phyloP scores from a whole-genome alignment of 768 basidiomycete species.

The Boletus vinaceobasis region DNA sequence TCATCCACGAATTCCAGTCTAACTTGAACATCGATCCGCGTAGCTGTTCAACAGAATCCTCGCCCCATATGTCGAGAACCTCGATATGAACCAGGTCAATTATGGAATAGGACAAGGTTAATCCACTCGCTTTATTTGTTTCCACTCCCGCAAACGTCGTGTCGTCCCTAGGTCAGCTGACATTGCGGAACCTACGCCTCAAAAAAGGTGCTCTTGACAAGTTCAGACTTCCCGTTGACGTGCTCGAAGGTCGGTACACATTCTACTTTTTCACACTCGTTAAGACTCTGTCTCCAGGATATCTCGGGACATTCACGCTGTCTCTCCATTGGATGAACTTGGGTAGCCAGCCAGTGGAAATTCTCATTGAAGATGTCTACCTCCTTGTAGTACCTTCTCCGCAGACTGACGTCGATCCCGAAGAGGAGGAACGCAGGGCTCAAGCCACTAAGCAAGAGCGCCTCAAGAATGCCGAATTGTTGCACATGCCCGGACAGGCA shows the following conservation, averaged over 20 bases:
- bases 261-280: not conserved
- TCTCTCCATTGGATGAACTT: slow-evolving; percentile 89
- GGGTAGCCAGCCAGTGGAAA: slow-evolving; percentile 85
- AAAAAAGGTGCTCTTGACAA: slow-evolving; percentile 95
- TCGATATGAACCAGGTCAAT: slow-evolving; percentile 93
- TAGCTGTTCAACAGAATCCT: slow-evolving; percentile 88
- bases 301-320: slow-evolving; percentile 81
- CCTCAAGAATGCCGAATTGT: slow-evolving; percentile 80
- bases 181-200: slow-evolving; percentile 75
- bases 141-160: slow-evolving; percentile 3
- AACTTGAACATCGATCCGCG: not conserved
- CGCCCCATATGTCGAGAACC: slow-evolving; percentile 92
- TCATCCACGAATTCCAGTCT: not conserved
- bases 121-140: slow-evolving; percentile 2
- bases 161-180: slow-evolving; percentile 58
- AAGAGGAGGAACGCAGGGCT: slow-evolving; percentile 79
- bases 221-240: slow-evolving; percentile 92
- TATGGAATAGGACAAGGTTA: slow-evolving; percentile 87
- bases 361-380: slow-evolving; percentile 91
- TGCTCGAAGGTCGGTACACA: slow-evolving; percentile 68
- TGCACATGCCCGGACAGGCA: slow-evolving; percentile 62
- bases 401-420: slow-evolving; percentile 63
- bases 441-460: slow-evolving; percentile 89
- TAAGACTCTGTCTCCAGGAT: slow-evolving; percentile 45
- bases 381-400: slow-evolving; percentile 85